A percentile compares a stretch with the other conserved stretches of the same genome.
Conservation (phyloP, 345 rosid genomes). For the Citrus mangshanensis region DNA sequence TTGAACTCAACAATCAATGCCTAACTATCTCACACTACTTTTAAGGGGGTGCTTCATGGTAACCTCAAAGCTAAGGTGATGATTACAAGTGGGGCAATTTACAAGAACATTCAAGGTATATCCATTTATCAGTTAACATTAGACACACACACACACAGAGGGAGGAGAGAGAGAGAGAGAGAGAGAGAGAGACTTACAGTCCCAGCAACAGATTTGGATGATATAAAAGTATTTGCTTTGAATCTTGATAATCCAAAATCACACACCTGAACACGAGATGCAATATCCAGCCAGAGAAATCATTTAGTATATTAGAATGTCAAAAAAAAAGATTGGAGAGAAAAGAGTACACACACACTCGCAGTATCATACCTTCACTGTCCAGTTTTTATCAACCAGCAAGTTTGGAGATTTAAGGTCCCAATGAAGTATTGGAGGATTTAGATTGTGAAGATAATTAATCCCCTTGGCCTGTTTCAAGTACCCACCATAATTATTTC, state of each 20-base stretch:
- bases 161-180: not conserved
- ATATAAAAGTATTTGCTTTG: slow-evolving; percentile 79
- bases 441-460: slow-evolving; percentile 89
- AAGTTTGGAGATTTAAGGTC: slow-evolving; percentile 95
- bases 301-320: not conserved
- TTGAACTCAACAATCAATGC: not conserved
- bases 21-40: not conserved
- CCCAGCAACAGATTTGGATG: slow-evolving; percentile 98
- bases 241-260: slow-evolving; percentile 97
- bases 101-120: not conserved
- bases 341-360: too few relatives aligned
- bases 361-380: slow-evolving; percentile 61
- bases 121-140: not conserved
- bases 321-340: not conserved
- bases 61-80: not conserved
- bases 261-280: slow-evolving; percentile 54
- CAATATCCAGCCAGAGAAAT: not conserved
- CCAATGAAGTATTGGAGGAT: slow-evolving; percentile 95
- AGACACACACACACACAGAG: not conserved
- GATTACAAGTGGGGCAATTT: not conserved
- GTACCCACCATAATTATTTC: slow-evolving; percentile 9
- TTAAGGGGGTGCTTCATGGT: not conserved
- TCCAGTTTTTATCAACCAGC: slow-evolving; percentile 95
- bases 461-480: slow-evolving; percentile 88
- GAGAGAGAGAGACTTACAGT: slow-evolving; percentile 56